Base-by-base conservation (phyloP, 768 basidiomycete species). In the Amanita polypyramis region DNA sequence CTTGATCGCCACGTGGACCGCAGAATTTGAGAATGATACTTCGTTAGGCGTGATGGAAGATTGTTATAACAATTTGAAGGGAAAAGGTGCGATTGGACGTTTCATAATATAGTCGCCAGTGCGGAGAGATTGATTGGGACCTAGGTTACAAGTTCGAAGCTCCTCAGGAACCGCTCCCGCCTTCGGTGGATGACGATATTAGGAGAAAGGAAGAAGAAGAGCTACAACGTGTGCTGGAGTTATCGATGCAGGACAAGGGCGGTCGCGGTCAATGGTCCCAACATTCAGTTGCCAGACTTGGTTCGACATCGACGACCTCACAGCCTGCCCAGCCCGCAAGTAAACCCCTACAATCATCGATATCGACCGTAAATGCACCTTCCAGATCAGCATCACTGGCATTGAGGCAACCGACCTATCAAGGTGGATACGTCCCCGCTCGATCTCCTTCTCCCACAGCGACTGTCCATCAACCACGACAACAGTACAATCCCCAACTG, bases 161-260 rank as follows among this genome's bases (percentile, higher is more conserved):
- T 11, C 69, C 74, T 1, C 60, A 73, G 23, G 84, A 89, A 57
- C 69, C 79, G 12, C 72, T 79, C 3, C 85, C 87, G 0, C 82
- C 79, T 1, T 60, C 76, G 0, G 77, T 81, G 11, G 87, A 89
- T 52, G 90, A 91, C 52, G 89, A 88, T 10, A 77, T 79, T 36
- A 76, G 87, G 10, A 72, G 89, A 10, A 76, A 77, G 51, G 95
- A 98, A 60, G 95, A 97, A 58, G 95, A 95, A 58, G 95, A 98
- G 55, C 79, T 98, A 2, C 88, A 92, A 58, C 80, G 92, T 4
- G 95, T 84, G 0, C 71, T 98, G 21, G 93, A 95, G 59, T 81
- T 96, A 68, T 90, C 86, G n/a, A 83, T 92, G 68, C 80, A 83
- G 47, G 93, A 97, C 60, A 85, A 83, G 53, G 93, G 93, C 9